A percentile compares a stretch with the other conserved stretches of the same genome.
Evolutionary conservation across 164 flowering plant genomes (phyloP).

Genomic region (Magnolia officinalis): DNA sequence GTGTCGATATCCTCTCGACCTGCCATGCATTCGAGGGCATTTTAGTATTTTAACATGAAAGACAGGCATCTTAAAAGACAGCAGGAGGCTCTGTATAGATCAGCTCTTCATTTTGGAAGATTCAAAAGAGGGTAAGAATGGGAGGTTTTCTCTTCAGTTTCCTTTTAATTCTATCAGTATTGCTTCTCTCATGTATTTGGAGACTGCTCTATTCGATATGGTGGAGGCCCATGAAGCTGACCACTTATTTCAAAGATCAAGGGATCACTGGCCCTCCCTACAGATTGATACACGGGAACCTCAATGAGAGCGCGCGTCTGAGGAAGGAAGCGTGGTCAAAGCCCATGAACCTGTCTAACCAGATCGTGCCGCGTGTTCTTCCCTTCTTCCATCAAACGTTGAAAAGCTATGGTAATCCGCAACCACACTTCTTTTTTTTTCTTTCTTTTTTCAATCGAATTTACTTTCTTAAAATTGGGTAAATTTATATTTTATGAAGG

Average conservation of each 20-base stretch:
- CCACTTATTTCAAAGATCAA: constrained; percentile 31
- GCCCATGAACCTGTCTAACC: constrained; percentile 36
- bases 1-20: too few relatives aligned
- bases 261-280: constrained; percentile 41
- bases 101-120: too few relatives aligned
- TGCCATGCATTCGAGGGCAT: too few relatives aligned
- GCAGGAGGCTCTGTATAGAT: too few relatives aligned
- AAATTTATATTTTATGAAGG: background rate
- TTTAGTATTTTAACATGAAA: too few relatives aligned
- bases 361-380: constrained; percentile 29
- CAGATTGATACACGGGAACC: constrained; percentile 38
- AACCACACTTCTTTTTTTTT: too few relatives aligned
- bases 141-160: background rate
- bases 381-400: constrained; percentile 25
- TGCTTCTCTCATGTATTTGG: background rate
- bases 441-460: too few relatives aligned
- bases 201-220: constrained; percentile 19
- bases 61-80: too few relatives aligned
- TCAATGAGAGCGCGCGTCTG: constrained; percentile 22
- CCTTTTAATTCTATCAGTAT: background rate
- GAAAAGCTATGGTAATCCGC: constrained; percentile 32
- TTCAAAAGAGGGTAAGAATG: background rate
- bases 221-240: constrained; percentile 45
- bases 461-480: background rate
- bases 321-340: constrained; percentile 34